Percentiles rank a stretch among this genome's conserved stretches.
Evolutionary conservation across 2,329 filamentous ascomycete species (phyloP).

Genomic region (Onygenales sp.): DNA sequence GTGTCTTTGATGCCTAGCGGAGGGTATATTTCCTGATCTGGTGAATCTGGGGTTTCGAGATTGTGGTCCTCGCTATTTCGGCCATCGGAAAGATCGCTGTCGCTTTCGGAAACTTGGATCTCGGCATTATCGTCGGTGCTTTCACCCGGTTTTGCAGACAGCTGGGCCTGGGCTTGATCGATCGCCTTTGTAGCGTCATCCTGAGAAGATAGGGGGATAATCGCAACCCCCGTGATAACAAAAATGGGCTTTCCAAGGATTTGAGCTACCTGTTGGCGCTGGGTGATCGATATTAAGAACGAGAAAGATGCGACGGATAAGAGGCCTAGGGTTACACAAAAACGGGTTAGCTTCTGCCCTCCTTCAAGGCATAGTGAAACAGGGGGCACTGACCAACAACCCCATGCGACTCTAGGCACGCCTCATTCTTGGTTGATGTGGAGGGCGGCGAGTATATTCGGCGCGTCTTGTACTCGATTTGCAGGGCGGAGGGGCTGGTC

Average conservation of each 20-base stretch:
- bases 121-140: conserved; percentile 34
- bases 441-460: conserved; percentile 37
- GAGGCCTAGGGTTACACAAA: conserved; percentile 50
- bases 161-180: conserved; percentile 16
- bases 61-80: conserved; percentile 5
- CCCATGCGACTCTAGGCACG: conserved; percentile 40
- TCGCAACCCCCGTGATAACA: conserved; percentile 74
- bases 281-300: conserved; percentile 79
- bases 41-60: conserved; percentile 19
- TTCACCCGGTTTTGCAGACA: conserved; percentile 10
- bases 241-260: conserved; percentile 76
- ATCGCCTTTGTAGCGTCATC: conserved; percentile 66
- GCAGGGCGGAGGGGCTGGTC: conserved; percentile 49
- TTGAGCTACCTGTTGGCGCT: conserved; percentile 79
- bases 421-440: conserved; percentile 19
- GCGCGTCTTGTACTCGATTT: conserved; percentile 59
- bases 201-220: conserved; percentile 79
- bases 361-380: not conserved
- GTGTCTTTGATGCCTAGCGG: conserved; percentile 23
- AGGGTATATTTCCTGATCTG: conserved; percentile 16
- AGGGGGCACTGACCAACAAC: conserved; percentile 44
- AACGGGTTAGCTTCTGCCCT: not conserved
- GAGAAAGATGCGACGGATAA: conserved; percentile 71
- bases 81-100: conserved; percentile 7
- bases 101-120: conserved; percentile 14